These are phyloP conservation scores for Acephala macrosclerotiorum DNA, from an alignment of 2,329 filamentous ascomycete species.

Conservation along the genomic window DNA sequence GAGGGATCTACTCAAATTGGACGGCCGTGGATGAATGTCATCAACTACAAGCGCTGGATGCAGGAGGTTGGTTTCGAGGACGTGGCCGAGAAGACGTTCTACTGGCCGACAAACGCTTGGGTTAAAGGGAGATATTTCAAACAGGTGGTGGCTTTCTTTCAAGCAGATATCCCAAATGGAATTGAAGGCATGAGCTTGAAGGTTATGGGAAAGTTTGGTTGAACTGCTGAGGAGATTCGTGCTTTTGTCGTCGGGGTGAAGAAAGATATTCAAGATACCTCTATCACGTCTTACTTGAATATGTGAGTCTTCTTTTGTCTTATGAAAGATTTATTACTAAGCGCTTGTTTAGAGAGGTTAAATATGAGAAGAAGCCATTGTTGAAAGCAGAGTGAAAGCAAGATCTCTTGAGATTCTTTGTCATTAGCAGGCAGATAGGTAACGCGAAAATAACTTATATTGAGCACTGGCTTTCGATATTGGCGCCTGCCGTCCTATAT, in stretches of 20 bases:
- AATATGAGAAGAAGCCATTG: no score
- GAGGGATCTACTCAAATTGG: slow-evolving; percentile 25
- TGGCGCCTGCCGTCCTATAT: no score
- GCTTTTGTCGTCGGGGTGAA: slow-evolving; percentile 30
- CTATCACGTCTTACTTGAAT: slow-evolving; percentile 24
- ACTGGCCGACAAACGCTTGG: slow-evolving; percentile 40
- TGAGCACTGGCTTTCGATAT: no score
- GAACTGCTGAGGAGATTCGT: slow-evolving; percentile 41
- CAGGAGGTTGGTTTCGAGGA: slow-evolving; percentile 38
- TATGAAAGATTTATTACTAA: no score
- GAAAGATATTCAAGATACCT: slow-evolving; percentile 25
- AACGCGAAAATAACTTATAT: no score
- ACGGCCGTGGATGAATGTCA: slow-evolving; percentile 35
- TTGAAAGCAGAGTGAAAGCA: no score
- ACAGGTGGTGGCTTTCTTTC: slow-evolving; percentile 32
- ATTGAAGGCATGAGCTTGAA: slow-evolving; percentile 33
- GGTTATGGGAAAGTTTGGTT: slow-evolving; percentile 37
- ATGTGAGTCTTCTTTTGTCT: slow-evolving; percentile 18
- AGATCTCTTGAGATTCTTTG: no score
- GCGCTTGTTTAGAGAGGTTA: no score
- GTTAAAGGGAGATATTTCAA: slow-evolving; percentile 39
- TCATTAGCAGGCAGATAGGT: no score
- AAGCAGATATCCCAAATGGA: slow-evolving; percentile 33
- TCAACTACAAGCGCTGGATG: slow-evolving; percentile 39
- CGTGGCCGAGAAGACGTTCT: slow-evolving; percentile 38